Evolutionary conservation across 148 eudicot species (phyloP).

Genomic region (Rhododendron molle): DNA sequence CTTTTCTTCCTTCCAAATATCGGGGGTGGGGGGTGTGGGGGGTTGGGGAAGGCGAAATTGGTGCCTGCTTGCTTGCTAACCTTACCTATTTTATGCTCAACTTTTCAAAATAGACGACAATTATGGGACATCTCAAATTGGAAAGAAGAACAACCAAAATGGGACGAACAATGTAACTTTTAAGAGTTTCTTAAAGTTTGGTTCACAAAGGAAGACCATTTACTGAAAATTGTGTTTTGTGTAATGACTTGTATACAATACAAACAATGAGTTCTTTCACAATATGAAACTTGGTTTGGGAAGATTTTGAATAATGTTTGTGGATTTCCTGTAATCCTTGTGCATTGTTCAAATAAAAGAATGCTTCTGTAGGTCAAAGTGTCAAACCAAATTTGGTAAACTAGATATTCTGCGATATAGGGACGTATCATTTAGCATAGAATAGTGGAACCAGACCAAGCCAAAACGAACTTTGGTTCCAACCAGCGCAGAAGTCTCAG

Average conservation of each 20-base stretch:
- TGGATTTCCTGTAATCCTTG: background rate
- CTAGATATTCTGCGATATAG: no score
- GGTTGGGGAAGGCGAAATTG: no score
- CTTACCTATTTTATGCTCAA: background rate
- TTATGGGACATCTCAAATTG: background rate
- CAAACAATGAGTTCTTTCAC: background rate
- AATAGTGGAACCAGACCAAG: background rate
- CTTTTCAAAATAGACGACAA: background rate
- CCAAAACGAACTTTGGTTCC: background rate
- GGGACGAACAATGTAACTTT: background rate
- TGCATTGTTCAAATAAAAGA: background rate
- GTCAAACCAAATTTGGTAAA: no score
- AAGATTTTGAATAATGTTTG: background rate
- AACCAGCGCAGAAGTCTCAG: background rate
- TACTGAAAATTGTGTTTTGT: background rate
- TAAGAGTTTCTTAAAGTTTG: background rate
- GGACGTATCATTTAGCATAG: no score
- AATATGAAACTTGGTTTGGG: background rate
- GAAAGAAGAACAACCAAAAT: background rate
- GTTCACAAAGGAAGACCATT: background rate
- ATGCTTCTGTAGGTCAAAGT: background rate
- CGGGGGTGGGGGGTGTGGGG: no score
- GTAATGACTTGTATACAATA: background rate
- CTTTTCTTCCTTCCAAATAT: no score
- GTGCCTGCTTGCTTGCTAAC: no score